Percentiles rank a stretch among this genome's conserved stretches.
Conservation (phyloP, 2,329 filamentous ascomycete species). For the Myrmaecium sp. region DNA sequence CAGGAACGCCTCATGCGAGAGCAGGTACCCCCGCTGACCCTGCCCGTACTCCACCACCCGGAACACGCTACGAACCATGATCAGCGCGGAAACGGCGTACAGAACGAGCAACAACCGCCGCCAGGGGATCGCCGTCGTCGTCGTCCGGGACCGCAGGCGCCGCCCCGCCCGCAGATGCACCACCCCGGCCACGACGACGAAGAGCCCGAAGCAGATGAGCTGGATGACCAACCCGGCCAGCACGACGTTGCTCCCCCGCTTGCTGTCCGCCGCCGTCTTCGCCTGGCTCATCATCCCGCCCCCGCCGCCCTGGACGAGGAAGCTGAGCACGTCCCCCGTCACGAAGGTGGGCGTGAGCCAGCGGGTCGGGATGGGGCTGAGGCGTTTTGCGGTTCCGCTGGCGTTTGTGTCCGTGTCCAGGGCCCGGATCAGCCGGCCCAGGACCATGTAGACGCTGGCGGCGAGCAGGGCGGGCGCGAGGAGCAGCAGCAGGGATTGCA, state of each 20-base stretch:
- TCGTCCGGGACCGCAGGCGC: conserved; percentile 1
- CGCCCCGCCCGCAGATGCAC: conserved; percentile 10
- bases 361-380: conserved; percentile 17
- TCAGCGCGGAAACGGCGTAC: conserved; percentile 27
- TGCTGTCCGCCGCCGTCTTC: neutral
- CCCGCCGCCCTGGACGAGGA: conserved; percentile 20
- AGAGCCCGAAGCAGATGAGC: conserved; percentile 16
- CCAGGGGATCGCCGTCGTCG: conserved; percentile 8
- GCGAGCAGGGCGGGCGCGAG: conserved; percentile 31
- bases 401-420: conserved; percentile 16
- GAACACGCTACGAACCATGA: conserved; percentile 32
- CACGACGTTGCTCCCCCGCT: conserved; percentile 2
- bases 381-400: too few relatives aligned
- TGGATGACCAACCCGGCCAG: conserved; percentile 16
- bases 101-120: conserved; percentile 24
- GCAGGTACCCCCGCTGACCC: conserved; percentile 27
- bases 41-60: conserved; percentile 32
- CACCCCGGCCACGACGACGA: conserved; percentile 13
- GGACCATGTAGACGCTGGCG: conserved; percentile 28
- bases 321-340: conserved; percentile 24
- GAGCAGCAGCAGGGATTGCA: conserved; percentile 28
- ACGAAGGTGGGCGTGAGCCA: conserved; percentile 27
- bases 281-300: conserved; percentile 3
- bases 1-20: conserved; percentile 27
- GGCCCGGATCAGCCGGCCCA: conserved; percentile 22